Conservation (phyloP, 2,329 filamentous ascomycete species). For the Pseudonectria foliicola region DNA sequence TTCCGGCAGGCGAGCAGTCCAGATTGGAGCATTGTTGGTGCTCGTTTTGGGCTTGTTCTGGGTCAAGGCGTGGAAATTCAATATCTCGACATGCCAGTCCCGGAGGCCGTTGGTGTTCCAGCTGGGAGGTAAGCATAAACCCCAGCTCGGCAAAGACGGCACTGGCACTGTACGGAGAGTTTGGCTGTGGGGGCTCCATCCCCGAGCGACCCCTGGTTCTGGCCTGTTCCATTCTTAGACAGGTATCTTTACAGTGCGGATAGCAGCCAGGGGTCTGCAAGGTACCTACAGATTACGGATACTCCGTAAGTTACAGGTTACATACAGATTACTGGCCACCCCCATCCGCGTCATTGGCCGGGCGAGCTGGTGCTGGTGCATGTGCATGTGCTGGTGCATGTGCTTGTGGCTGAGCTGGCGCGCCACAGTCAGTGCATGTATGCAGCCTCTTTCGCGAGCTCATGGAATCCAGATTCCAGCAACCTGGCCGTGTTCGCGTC, state of each 20-base stretch:
- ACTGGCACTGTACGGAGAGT: conserved; percentile 13
- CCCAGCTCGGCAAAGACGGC: conserved; percentile 8
- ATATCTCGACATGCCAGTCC: conserved; percentile 7
- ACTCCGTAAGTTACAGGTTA: no score
- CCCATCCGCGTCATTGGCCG: conserved; percentile 5
- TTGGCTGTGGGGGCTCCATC: background rate
- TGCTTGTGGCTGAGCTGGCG: conserved; percentile 20
- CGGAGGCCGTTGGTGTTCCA: conserved; percentile 19
- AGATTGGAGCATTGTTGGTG: conserved; percentile 15
- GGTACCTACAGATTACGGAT: no score
- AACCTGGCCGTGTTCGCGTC: conserved; percentile 14
- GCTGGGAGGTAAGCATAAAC: conserved; percentile 8
- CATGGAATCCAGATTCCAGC: no score
- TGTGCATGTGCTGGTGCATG: conserved; percentile 13
- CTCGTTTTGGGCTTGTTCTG: conserved; percentile 4
- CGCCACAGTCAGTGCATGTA: conserved; percentile 15
- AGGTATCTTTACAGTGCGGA: conserved; percentile 16
- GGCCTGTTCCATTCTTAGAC: conserved; percentile 10
- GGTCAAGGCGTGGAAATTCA: conserved; percentile 7
- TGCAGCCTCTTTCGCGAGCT: conserved; percentile 13
- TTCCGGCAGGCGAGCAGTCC: conserved; percentile 3
- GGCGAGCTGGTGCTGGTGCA: no score
- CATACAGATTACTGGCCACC: conserved; percentile 13
- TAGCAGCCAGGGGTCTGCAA: background rate
- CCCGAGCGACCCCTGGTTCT: no score